Evolutionary conservation across 768 basidiomycete genomes (phyloP), one percentile per base, ranked within the genome.

Genomic region (Agaricus sinodeliciosus): DNA sequence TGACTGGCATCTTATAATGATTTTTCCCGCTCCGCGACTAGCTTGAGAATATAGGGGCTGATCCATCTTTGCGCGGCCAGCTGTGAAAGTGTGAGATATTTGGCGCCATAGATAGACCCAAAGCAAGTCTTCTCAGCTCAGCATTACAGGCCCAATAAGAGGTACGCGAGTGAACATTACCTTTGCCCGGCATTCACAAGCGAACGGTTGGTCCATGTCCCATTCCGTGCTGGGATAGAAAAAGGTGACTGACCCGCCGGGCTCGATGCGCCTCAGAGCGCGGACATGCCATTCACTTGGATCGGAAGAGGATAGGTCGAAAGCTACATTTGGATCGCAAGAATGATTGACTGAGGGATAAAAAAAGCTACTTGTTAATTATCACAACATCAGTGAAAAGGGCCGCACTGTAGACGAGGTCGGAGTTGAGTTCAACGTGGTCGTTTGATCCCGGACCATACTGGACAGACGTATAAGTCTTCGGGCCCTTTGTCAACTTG

Each of bases 201-300:
- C 64, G 61, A 85, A 85, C 0, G 77, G 72, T 59, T 80, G 80
- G 16, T 73, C 80, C 82, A 85, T 84, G 43, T 80, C 74, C 82
- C 83, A 85, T 60, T 85, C 83, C 13, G 81, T 85, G 59, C 75
- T 78, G 15, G 82, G 84, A 62, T 85, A 84, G 62, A 84, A 85
- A 60, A 77, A 84, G 2, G 77, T 79, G 50, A 84, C 70, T 67
- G 62, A 36, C 28, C 71, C 67, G 27, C 72, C 73, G 12, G 52
- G 51, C 15, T 62, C 47, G 50, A 78, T 77, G 48, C 56, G 35
- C 55, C 71, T 73, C 49, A 77, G 57, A 2, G 80, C 76, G 13
- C 72, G 62, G 12, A 82, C 62, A 47, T 73, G 68, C 82, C 83
- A 83, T 47, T 77, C 60, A 0, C 64, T 57, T 13, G 58, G 67